A percentile compares a stretch with the other conserved stretches of the same genome.
Conservation (phyloP, 2,329 filamentous ascomycete species). For the Botryotinia globosa region DNA sequence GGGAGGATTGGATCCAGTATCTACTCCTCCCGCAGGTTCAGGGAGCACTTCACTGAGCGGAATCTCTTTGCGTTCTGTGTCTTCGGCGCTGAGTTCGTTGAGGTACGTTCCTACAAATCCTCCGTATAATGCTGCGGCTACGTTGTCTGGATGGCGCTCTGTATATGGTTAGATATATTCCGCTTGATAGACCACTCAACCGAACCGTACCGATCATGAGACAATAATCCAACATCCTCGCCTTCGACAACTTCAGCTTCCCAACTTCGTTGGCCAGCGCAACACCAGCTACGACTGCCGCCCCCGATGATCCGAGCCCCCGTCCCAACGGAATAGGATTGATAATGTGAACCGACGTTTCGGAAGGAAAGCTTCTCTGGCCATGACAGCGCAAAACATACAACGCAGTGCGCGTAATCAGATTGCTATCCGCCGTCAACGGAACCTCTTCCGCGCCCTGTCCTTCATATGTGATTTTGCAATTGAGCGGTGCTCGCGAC, state of each 20-base stretch:
- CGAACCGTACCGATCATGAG: conserved; percentile 79
- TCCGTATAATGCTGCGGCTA: conserved; percentile 90
- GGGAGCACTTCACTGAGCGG: conserved; percentile 92
- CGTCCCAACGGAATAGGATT: conserved; percentile 93
- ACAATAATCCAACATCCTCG: conserved; percentile 89
- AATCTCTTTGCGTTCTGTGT: conserved; percentile 87
- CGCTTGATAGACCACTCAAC: background rate
- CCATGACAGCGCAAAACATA: conserved; percentile 93
- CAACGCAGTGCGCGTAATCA: conserved; percentile 89
- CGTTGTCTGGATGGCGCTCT: conserved; percentile 90
- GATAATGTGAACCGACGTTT: conserved; percentile 90
- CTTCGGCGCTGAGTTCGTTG: conserved; percentile 84
- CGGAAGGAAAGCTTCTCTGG: conserved; percentile 75
- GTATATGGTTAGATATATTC: conserved; percentile 11
- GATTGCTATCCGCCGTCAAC: conserved; percentile 80
- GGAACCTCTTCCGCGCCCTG: conserved; percentile 71
- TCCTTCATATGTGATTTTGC: conserved; percentile 83
- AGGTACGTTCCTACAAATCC: conserved; percentile 97
- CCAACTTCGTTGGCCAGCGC: conserved; percentile 87
- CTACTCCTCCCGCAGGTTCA: conserved; percentile 81
- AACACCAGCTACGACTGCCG: conserved; percentile 94
- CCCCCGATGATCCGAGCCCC: conserved; percentile 91
- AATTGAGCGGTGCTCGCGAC: conserved; percentile 70
- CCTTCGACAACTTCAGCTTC: conserved; percentile 70
- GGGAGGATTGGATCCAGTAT: conserved; percentile 83